Conservation (phyloP, 768 basidiomycete species). For the Stropharia rugosoannulata region DNA sequence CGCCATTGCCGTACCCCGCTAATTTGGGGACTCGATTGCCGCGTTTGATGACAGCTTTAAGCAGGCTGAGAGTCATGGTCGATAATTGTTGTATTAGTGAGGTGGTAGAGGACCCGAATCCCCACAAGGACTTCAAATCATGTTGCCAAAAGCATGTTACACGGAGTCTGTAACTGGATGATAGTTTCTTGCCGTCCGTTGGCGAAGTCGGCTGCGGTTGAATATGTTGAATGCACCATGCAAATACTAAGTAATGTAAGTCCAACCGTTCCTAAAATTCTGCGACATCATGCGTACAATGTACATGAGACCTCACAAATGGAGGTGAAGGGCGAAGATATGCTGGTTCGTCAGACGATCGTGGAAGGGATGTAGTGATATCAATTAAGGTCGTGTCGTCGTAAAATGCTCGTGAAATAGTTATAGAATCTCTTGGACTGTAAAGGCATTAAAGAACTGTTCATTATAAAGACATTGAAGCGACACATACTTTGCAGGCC, state of each 20-base stretch:
- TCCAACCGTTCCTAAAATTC: constrained; percentile 7
- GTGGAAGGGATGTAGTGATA: constrained; percentile 91
- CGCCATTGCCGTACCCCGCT: constrained; percentile 76
- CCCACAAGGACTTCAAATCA: constrained; percentile 87
- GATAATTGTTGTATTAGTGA: constrained; percentile 77
- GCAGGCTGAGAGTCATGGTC: constrained; percentile 79
- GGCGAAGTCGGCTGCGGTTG: constrained; percentile 33
- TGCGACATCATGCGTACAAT: constrained; percentile 39
- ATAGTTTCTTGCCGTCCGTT: constrained; percentile 33
- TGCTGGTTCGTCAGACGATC: constrained; percentile 86
- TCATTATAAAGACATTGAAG: neutral
- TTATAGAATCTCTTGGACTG: constrained; percentile 92
- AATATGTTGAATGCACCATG: constrained; percentile 89
- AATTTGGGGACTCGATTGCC: constrained; percentile 75
- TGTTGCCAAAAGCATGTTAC: constrained; percentile 96
- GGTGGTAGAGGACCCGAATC: constrained; percentile 58
- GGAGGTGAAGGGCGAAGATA: constrained; percentile 92
- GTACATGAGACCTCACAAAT: constrained; percentile 85
- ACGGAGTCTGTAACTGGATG: constrained; percentile 47
- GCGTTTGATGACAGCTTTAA: constrained; percentile 78
- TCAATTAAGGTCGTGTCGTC: constrained; percentile 84
- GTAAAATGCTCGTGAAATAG: constrained; percentile 83
- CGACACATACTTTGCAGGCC: constrained; percentile 88
- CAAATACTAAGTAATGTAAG: constrained; percentile 56
- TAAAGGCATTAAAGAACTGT: constrained; percentile 1